Conservation (phyloP, 208 protist genomes). For the Leishmania amazonensis region DNA sequence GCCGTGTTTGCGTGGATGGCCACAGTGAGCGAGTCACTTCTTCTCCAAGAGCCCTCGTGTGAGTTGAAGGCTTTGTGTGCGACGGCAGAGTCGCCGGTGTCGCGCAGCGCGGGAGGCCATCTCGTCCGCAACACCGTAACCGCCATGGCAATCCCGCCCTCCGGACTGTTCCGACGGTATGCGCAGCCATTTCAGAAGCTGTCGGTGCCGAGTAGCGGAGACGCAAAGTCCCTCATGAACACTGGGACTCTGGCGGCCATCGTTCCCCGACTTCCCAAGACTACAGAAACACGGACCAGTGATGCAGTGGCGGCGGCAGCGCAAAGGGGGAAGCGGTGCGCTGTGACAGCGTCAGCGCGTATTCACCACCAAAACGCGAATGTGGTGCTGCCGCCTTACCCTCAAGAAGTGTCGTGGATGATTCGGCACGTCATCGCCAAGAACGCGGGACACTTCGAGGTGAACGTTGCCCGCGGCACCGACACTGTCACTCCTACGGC, state of each 20-base stretch:
- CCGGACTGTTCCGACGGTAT: constrained; percentile 21
- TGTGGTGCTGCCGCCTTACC: constrained; percentile 21
- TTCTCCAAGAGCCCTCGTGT: background rate
- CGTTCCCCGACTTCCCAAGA: constrained; percentile 3
- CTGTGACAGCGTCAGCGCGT: constrained; percentile 1
- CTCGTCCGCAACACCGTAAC: background rate
- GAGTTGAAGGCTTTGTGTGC: constrained; percentile 23
- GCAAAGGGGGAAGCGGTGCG: background rate
- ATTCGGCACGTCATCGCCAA: constrained; percentile 28
- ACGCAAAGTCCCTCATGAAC: background rate
- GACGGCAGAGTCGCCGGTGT: background rate
- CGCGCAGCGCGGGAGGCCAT: background rate
- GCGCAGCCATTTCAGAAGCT: constrained; percentile 21
- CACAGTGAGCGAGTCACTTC: constrained; percentile 2
- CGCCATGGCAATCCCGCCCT: background rate
- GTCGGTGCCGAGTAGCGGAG: background rate
- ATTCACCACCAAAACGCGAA: constrained; percentile 1
- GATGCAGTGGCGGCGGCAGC: constrained; percentile 7
- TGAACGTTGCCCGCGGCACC: constrained; percentile 29
- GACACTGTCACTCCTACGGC: constrained; percentile 22
- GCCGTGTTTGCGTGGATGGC: constrained; percentile 16
- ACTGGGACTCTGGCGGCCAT: constrained; percentile 2
- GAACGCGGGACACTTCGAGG: constrained; percentile 33
- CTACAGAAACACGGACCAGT: background rate
- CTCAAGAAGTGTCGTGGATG: constrained; percentile 29